These are phyloP conservation scores for Xylariaceae sp. DNA, from an alignment of 2,329 filamentous ascomycete species.

Conservation along the genomic window DNA sequence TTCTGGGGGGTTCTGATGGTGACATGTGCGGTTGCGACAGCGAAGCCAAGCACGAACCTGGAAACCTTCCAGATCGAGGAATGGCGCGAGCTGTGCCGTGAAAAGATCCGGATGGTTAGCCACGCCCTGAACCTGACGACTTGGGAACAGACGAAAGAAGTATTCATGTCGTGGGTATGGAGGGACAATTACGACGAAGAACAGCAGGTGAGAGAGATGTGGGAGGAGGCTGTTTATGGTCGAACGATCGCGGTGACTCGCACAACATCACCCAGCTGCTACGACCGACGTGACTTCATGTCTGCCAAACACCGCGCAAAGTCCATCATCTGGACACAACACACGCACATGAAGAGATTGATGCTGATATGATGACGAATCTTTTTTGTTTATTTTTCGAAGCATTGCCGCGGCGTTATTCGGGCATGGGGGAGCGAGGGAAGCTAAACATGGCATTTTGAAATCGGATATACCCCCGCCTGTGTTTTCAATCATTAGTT, in stretches of 20 bases:
- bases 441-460: too few species aligned
- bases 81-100: constrained; percentile 20
- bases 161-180: constrained; percentile 21
- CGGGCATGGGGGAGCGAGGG: too few species aligned
- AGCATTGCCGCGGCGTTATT: too few species aligned
- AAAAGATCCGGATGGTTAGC: constrained; percentile 23
- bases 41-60: constrained; percentile 18
- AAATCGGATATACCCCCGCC: too few species aligned
- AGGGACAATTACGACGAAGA: constrained; percentile 21
- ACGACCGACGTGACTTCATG: constrained; percentile 22
- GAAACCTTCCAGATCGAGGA: constrained; percentile 24
- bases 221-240: constrained; percentile 23
- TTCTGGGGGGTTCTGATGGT: constrained; percentile 25
- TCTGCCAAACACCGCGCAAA: constrained; percentile 19
- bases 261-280: constrained; percentile 19
- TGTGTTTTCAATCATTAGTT: too few species aligned
- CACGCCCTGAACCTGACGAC: constrained; percentile 19
- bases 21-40: constrained; percentile 21
- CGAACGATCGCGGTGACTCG: constrained; percentile 16
- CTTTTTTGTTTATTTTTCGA: too few species aligned
- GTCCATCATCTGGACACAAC: constrained; percentile 18
- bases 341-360: constrained; percentile 16
- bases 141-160: constrained; percentile 22
- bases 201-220: constrained; percentile 23
- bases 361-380: constrained; percentile 11